Evolutionary conservation across 176 grass and related monocot species (phyloP).

Genomic region (Cenchrus fungigraminus): DNA sequence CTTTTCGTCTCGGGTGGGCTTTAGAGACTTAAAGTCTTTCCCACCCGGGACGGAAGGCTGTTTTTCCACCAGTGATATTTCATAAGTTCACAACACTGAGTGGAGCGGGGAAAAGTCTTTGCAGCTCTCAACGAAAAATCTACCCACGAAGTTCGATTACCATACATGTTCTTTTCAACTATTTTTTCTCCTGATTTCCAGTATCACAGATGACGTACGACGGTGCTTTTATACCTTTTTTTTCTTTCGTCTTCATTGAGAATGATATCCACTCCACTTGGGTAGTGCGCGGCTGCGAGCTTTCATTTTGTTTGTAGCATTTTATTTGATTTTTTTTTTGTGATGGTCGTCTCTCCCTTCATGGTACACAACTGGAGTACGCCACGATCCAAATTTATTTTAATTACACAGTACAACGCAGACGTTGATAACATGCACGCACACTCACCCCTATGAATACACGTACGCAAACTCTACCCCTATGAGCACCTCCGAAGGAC

Average conservation of each 20-base stretch:
- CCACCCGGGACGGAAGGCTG: too few species aligned
- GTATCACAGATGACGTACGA: background rate
- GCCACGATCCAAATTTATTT: background rate
- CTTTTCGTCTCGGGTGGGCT: too few species aligned
- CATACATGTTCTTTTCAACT: constrained; percentile 27
- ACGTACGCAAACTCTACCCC: too few species aligned
- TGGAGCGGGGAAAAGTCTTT: background rate
- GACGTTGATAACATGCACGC: too few species aligned
- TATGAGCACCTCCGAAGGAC: too few species aligned
- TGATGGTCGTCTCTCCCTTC: background rate
- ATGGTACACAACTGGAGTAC: background rate
- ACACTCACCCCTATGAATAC: too few species aligned
- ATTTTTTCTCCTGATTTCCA: background rate
- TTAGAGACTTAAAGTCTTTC: too few species aligned
- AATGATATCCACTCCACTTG: constrained; percentile 33
- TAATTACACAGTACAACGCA: too few species aligned
- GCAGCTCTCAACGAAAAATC: background rate
- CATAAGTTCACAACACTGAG: too few species aligned
- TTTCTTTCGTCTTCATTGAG: constrained; percentile 10
- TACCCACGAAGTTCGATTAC: constrained; percentile 7
- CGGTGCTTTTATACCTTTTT: background rate
- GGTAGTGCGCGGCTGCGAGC: background rate
- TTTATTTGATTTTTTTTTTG: background rate
- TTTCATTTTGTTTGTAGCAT: background rate
- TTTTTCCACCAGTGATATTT: too few species aligned